Evolutionary conservation across 129 eudicot species (phyloP), one percentile per base, ranked within the genome.

Genomic region (Flaveria sonorensis): DNA sequence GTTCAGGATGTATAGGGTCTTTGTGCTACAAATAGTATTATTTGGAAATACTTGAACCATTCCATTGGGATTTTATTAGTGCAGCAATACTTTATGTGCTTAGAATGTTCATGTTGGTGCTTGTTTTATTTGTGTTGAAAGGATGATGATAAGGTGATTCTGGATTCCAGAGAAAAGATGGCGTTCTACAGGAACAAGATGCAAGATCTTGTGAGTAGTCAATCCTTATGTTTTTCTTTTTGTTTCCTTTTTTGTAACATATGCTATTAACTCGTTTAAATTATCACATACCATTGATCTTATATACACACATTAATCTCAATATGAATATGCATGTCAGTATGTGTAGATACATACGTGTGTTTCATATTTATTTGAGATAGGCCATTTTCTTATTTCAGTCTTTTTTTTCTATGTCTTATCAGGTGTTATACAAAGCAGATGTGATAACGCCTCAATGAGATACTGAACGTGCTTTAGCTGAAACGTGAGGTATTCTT

Each of bases 371-470:
- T 55, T 45, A 45, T 46, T 62, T 71, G 64, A 51, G 63, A 71
- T 51, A 6, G 11, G 64, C 10, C 12, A 71, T 21, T 48, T 55
- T 48, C 66, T 36, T 18, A 36, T 39, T 39, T 42, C 39, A 12
- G 36, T 26, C 53, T 26, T 45, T 30, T 30, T 30, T 59, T 72
- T 26, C 19, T 14, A 12, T 7, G 0, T 13, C n/a, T 14, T 15
- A 14, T 75, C 84, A 94, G 98, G 97, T 94, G 48, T 76, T 94
- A 75, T 94, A 91, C 84, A 94, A 91, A 94, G 98, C 86, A 87
- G 96, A 81, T 89, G 98, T 80, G 98, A 94, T 74, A 94, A 94
- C 96, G 97, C 68, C 97, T 94, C 24, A 94, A 94, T 81, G 98
- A 94, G 85, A 94, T 94, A 91, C 97, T 5, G 98, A 94, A 87